A percentile compares a stretch with the other conserved stretches of the same genome.
These are phyloP conservation scores for Podosphaera leucotricha DNA, from an alignment of 2,329 filamentous ascomycete species.

Conservation along the genomic window DNA sequence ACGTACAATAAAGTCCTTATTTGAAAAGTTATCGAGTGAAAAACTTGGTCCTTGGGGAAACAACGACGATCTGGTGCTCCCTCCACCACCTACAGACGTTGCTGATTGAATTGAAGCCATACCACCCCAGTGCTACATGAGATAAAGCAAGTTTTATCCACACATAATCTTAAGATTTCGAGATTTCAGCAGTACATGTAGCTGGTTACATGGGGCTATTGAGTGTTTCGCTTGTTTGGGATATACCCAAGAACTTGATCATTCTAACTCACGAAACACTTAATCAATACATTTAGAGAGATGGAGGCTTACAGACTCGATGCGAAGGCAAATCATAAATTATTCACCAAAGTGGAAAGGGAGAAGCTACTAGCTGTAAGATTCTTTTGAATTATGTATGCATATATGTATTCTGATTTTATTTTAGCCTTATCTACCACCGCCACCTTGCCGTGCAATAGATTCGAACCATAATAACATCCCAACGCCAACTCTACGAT, in stretches of 20 bases:
- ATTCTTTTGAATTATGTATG: not conserved
- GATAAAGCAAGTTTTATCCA: slow-evolving; percentile 3
- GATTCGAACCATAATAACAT: slow-evolving; percentile 10
- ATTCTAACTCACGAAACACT: not conserved
- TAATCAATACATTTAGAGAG: slow-evolving; percentile 10
- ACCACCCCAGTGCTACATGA: slow-evolving; percentile 7
- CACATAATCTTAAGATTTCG: not conserved
- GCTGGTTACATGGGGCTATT: not conserved
- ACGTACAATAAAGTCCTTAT: slow-evolving; percentile 87
- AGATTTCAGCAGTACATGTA: not conserved
- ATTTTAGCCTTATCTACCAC: slow-evolving; percentile 15
- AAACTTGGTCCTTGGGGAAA: slow-evolving; percentile 65
- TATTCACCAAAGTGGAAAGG: slow-evolving; percentile 21
- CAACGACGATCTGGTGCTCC: slow-evolving; percentile 21
- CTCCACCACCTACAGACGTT: slow-evolving; percentile 10
- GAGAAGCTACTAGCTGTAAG: slow-evolving; percentile 23
- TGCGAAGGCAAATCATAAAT: slow-evolving; percentile 20
- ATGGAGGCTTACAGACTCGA: slow-evolving; percentile 22
- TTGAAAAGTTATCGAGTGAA: slow-evolving; percentile 69
- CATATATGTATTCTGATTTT: slow-evolving; percentile 5
- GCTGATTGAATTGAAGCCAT: slow-evolving; percentile 7
- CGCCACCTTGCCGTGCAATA: slow-evolving; percentile 8
- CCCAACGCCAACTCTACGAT: slow-evolving; percentile 8
- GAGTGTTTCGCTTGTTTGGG: slow-evolving; percentile 1
- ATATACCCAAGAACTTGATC: not conserved